Base-by-base conservation (phyloP, 2,329 filamentous ascomycete species). In the Cercospora canescens region DNA sequence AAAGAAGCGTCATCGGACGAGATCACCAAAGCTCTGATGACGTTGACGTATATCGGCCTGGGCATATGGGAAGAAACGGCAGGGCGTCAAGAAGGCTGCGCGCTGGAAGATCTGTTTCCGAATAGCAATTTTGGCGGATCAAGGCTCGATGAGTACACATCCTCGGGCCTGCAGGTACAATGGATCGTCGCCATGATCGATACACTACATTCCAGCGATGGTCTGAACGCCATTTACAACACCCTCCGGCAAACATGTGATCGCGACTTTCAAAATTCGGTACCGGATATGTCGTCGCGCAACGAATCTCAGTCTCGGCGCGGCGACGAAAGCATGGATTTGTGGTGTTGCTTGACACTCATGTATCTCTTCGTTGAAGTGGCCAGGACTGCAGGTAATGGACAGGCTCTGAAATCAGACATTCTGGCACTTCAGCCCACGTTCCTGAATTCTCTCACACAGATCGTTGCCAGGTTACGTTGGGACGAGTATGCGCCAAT, bases 391-490 rank as follows among this genome's bases (percentile, higher is more conserved):
- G 70, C 68, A 32, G 72, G 45, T 55, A 73, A 71, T 62, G 72
- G 69, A 2, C 71, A 68, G 37, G 63, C 64, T n/a, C 59, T 77
- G 60, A 76, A 74, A 62, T 60, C 64, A 21, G 75, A 76, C 69
- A 79, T 70, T 63, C 76, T 71, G 69, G 79, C 67, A 21, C 63
- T 77, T 26, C 69, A 77, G 63, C 92, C 92, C 0, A 86, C 86
- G 62, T 79, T 96, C 56, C 84, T 94, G 18, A 85, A 91, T 56
- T 89, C 90, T 64, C 85, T 96, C 77, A 86, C 94, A 32, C 87
- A 89, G 37, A 72, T 83, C n/a, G 79, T 84, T 32, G 79, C 80
- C 7, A 79, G 79, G 56, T 65, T 85, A 39, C 76, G 91, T 85
- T 81, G 87, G 86, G 73, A 88, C 73, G 79, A 86, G 70, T 69